Evolutionary conservation across 345 rosid species (phyloP).

Genomic region (Arabidopsis arenosa): DNA sequence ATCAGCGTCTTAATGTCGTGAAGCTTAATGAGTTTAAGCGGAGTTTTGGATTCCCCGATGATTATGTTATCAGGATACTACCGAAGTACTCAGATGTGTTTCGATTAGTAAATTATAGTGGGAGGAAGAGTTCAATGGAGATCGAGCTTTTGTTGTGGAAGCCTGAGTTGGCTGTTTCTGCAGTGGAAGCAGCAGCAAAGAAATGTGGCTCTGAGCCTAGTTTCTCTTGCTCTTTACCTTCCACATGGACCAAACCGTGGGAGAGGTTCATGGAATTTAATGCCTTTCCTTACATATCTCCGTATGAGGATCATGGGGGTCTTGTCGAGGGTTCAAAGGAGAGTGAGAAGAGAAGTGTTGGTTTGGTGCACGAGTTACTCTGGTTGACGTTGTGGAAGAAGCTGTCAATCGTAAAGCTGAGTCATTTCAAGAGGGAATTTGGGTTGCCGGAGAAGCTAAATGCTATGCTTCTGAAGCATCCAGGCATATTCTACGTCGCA

Average conservation of each 20-base stretch:
- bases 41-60: slow-evolving; percentile 84
- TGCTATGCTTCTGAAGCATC: slow-evolving; percentile 76
- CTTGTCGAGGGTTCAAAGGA: slow-evolving; percentile 65
- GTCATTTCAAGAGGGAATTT: slow-evolving; percentile 88
- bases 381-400: slow-evolving; percentile 87
- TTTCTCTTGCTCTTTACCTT: slow-evolving; percentile 69
- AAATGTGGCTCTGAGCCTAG: slow-evolving; percentile 60
- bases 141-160: slow-evolving; percentile 83
- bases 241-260: slow-evolving; percentile 75
- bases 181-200: slow-evolving; percentile 66
- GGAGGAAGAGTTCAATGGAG: slow-evolving; percentile 93
- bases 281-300: slow-evolving; percentile 74
- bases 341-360: slow-evolving; percentile 78
- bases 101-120: slow-evolving; percentile 65
- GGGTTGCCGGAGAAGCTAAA: slow-evolving; percentile 74
- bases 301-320: slow-evolving; percentile 54
- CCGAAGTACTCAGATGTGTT: slow-evolving; percentile 68
- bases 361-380: slow-evolving; percentile 79
- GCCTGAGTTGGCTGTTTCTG: slow-evolving; percentile 70
- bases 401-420: slow-evolving; percentile 73
- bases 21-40: slow-evolving; percentile 76
- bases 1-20: slow-evolving; percentile 71
- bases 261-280: slow-evolving; percentile 81
- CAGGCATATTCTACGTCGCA: slow-evolving; percentile 80
- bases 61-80: slow-evolving; percentile 74